Conservation (phyloP, 805 yeast species). For the Komagataella kurtzmanii region DNA sequence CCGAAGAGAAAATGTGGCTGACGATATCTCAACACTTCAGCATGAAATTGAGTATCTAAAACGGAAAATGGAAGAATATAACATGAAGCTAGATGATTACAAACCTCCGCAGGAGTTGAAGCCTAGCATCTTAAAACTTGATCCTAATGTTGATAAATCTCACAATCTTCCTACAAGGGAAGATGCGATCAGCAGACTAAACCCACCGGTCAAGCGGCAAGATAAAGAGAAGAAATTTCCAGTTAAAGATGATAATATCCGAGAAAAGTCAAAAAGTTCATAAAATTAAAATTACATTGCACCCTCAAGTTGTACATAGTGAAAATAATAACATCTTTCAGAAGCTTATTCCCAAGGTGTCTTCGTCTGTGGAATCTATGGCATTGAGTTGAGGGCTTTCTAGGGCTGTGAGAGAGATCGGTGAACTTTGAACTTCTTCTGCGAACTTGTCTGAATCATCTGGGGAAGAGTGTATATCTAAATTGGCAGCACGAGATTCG, state of each 20-base stretch:
- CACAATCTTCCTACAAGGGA: not conserved
- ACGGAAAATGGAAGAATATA: constrained; percentile 28
- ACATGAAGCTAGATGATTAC: constrained; percentile 30
- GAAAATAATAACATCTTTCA: no score
- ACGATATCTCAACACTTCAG: constrained; percentile 58
- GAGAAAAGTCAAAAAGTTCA: not conserved
- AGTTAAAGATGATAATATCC: not conserved
- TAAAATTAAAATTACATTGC: no score
- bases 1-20: constrained; percentile 54
- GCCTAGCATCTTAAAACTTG: constrained; percentile 30
- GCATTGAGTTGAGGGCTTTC: not conserved
- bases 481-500: not conserved
- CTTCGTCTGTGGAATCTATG: not conserved
- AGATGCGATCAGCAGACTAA: not conserved
- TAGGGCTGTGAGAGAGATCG: not conserved
- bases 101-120: constrained; percentile 28
- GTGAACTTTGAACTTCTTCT: not conserved
- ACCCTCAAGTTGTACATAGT: not conserved
- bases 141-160: constrained; percentile 9
- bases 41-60: constrained; percentile 52
- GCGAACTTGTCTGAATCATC: not conserved
- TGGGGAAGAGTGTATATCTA: not conserved
- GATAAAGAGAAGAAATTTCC: not conserved
- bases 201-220: not conserved
- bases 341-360: not conserved